Evolutionary conservation across 1,139 yeast genomes (phyloP).

Genomic region (Candida smagusa): DNA sequence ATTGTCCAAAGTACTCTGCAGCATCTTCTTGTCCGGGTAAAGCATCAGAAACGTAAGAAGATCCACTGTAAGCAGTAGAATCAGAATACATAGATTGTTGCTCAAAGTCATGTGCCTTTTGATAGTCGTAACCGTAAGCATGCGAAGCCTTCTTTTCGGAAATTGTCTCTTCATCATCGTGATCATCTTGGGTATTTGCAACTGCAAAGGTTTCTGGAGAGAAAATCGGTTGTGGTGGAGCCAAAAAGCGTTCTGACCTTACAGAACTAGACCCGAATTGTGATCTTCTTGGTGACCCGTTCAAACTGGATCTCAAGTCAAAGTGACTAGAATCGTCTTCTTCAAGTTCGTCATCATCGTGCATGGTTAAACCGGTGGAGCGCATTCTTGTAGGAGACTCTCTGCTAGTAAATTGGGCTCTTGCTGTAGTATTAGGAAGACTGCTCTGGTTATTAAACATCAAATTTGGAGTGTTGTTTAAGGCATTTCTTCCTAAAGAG

Average conservation of each 20-base stretch:
- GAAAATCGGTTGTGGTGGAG: constrained; percentile 64
- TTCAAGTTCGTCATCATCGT: constrained; percentile 36
- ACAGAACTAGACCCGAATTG: constrained; percentile 30
- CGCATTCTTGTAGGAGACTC: constrained; percentile 66
- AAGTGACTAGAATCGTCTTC: constrained; percentile 15
- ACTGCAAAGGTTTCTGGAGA: constrained; percentile 62
- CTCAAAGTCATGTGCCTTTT: constrained; percentile 36
- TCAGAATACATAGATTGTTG: constrained; percentile 37
- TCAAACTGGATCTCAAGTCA: constrained; percentile 11
- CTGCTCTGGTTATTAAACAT: constrained; percentile 12
- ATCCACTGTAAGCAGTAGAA: constrained; percentile 37
- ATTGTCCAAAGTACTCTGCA: constrained; percentile 41
- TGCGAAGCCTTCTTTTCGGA: constrained; percentile 16
- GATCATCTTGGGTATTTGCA: constrained; percentile 33
- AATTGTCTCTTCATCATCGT: constrained; percentile 24
- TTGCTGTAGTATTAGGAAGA: constrained; percentile 30
- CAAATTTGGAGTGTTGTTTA: constrained; percentile 26
- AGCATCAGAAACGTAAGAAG: constrained; percentile 22
- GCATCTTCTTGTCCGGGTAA: constrained; percentile 18
- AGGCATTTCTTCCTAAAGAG: constrained; percentile 12
- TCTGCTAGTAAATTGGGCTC: constrained; percentile 54
- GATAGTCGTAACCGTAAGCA: constrained; percentile 37
- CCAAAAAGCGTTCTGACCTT: constrained; percentile 49
- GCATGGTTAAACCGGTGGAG: constrained; percentile 45
- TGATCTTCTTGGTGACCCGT: constrained; percentile 35